A percentile compares a stretch with the other conserved stretches of the same genome.
These are phyloP conservation scores for Rauvolfia tetraphylla DNA, from an alignment of 257 asterid species.

Conservation along the genomic window DNA sequence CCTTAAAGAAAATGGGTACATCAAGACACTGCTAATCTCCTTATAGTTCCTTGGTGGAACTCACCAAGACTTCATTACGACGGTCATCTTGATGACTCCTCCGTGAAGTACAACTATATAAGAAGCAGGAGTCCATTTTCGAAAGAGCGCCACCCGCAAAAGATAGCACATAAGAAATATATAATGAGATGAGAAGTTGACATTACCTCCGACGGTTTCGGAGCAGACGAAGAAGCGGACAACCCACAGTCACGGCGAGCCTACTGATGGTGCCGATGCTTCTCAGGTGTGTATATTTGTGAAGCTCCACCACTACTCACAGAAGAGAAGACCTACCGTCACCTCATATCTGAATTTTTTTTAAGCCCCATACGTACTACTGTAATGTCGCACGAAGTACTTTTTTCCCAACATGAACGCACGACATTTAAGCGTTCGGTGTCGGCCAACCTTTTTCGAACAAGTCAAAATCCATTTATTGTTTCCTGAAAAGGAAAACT, in stretches of 20 bases:
- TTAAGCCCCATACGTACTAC: background rate
- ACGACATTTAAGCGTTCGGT: too few relatives aligned
- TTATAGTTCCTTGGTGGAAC: too few relatives aligned
- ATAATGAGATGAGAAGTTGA: background rate
- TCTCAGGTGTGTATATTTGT: too few relatives aligned
- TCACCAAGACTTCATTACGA: too few relatives aligned
- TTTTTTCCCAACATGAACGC: too few relatives aligned
- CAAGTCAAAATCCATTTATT: too few relatives aligned
- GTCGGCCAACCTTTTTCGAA: too few relatives aligned
- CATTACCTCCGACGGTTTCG: background rate
- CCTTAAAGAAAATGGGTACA: too few relatives aligned
- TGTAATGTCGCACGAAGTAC: too few relatives aligned
- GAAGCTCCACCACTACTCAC: background rate
- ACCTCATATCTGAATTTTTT: background rate
- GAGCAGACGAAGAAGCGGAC: background rate
- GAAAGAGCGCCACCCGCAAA: background rate
- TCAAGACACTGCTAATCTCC: too few relatives aligned
- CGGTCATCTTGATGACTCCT: too few relatives aligned
- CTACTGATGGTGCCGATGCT: background rate
- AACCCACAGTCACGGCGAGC: background rate
- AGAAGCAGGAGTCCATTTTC: background rate
- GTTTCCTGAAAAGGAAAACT: too few relatives aligned
- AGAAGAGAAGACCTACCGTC: background rate
- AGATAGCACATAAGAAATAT: background rate
- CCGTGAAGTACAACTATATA: background rate